These are phyloP conservation scores for Chenopodium berlandieri DNA, from an alignment of 148 eudicot genomes.

Conservation along the genomic window DNA sequence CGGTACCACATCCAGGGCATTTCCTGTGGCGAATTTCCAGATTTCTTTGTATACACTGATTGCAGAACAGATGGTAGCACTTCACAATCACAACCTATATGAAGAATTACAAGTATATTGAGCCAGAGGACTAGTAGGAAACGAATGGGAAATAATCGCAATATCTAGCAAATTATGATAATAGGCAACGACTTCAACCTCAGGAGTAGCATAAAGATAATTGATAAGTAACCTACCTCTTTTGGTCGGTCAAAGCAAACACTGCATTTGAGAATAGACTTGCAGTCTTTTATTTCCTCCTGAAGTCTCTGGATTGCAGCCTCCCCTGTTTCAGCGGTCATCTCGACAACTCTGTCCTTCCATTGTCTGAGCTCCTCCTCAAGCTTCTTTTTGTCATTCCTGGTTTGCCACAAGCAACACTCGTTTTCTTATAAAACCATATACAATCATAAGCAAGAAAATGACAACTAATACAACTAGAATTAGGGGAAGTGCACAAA, in stretches of 20 bases:
- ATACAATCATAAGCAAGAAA: not conserved
- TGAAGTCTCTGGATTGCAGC: constrained; percentile 88
- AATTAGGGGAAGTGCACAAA: too few relatives aligned
- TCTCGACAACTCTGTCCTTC: constrained; percentile 53
- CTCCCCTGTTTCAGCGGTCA: constrained; percentile 74
- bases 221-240: constrained; percentile 51
- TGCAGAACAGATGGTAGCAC: constrained; percentile 96
- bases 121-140: not conserved
- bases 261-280: constrained; percentile 89
- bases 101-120: not conserved
- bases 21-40: constrained; percentile 90
- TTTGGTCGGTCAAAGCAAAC: constrained; percentile 97
- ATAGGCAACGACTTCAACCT: not conserved
- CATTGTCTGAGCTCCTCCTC: constrained; percentile 73
- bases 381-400: constrained; percentile 66
- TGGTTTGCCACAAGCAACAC: constrained; percentile 29
- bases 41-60: constrained; percentile 90
- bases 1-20: constrained; percentile 93
- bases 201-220: not conserved
- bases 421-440: not conserved
- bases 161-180: not conserved
- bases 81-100: constrained; percentile 88
- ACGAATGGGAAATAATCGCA: not conserved
- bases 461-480: not conserved
- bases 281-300: constrained; percentile 92